These are phyloP conservation scores for Termitomyces sp. DNA, from an alignment of 768 basidiomycete species.

Conservation along the genomic window DNA sequence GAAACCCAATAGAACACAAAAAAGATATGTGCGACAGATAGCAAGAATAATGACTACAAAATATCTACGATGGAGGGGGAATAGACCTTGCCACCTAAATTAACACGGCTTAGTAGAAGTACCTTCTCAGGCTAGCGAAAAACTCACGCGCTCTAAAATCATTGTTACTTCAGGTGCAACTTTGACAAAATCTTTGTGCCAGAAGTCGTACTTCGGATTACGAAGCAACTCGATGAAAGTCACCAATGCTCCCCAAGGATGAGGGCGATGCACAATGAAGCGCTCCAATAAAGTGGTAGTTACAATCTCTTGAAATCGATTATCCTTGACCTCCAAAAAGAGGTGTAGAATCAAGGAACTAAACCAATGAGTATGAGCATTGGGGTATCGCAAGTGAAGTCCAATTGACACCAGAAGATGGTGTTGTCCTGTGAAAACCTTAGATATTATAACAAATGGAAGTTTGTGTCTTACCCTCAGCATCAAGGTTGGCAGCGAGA, in stretches of 20 bases:
- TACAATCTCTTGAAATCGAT: slow-evolving; percentile 76
- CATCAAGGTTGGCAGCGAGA: slow-evolving; percentile 79
- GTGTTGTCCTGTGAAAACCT: slow-evolving; percentile 72
- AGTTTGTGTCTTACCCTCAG: slow-evolving; percentile 66
- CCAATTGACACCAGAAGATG: slow-evolving; percentile 91
- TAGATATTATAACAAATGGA: background rate
- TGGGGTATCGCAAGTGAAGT: slow-evolving; percentile 94
- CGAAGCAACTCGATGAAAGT: slow-evolving; percentile 93
- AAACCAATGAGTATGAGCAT: slow-evolving; percentile 99
- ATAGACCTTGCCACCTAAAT: slow-evolving; percentile 71
- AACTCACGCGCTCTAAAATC: slow-evolving; percentile 77
- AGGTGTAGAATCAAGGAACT: slow-evolving; percentile 85
- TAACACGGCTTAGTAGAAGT: slow-evolving; percentile 4
- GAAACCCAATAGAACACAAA: slow-evolving; percentile 62
- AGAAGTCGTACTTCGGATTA: slow-evolving; percentile 88
- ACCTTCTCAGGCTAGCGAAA: background rate
- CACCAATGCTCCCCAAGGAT: slow-evolving; percentile 93
- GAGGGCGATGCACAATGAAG: slow-evolving; percentile 91
- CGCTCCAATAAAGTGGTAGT: slow-evolving; percentile 91
- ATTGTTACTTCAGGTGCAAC: slow-evolving; percentile 84
- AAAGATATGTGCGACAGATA: slow-evolving; percentile 81
- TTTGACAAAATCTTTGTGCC: slow-evolving; percentile 83
- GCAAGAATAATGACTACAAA: slow-evolving; percentile 62
- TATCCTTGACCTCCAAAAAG: slow-evolving; percentile 76
- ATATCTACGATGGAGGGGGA: slow-evolving; percentile 68